phyloP scores from a whole-genome alignment of 1,284 basidiomycete genomes.

The Trichosporon sp. region DNA sequence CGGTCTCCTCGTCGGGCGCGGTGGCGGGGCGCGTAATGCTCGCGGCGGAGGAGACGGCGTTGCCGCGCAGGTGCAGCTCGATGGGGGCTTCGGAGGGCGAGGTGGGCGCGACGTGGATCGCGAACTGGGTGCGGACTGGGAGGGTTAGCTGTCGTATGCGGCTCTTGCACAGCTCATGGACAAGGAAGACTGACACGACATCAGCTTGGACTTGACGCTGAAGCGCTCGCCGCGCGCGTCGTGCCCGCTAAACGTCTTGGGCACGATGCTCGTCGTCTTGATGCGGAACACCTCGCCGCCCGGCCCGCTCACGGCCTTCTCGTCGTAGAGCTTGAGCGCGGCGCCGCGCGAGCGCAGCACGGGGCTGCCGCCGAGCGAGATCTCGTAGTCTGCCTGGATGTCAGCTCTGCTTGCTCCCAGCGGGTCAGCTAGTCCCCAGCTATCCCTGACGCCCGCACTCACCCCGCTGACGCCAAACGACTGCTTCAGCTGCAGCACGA shows the following conservation, averaged over 20 bases:
- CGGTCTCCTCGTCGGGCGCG: not conserved
- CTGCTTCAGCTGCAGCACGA: not conserved
- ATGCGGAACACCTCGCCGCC: not conserved
- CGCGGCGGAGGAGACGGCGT: not conserved
- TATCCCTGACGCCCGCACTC: not conserved
- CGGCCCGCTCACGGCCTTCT: not conserved
- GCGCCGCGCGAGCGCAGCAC: not conserved
- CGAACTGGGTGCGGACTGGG: not conserved
- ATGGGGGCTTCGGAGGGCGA: not conserved
- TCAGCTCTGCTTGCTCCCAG: not conserved
- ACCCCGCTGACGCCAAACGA: not conserved
- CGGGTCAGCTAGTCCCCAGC: not conserved
- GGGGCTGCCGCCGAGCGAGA: not conserved
- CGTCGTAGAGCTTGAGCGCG: not conserved
- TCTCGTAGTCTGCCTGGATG: not conserved
- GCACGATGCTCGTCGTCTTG: conserved; percentile 1
- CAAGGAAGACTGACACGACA: not conserved
- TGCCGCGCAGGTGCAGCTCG: not conserved
- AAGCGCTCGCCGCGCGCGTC: not conserved
- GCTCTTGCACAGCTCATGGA: too few relatives aligned
- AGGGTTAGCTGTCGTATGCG: too few relatives aligned
- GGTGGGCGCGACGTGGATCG: not conserved
- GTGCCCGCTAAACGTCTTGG: not conserved
- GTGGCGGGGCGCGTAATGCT: not conserved
- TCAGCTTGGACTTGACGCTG: not conserved